Conservation (phyloP, 2,329 filamentous ascomycete species). For the Ustulina deusta region DNA sequence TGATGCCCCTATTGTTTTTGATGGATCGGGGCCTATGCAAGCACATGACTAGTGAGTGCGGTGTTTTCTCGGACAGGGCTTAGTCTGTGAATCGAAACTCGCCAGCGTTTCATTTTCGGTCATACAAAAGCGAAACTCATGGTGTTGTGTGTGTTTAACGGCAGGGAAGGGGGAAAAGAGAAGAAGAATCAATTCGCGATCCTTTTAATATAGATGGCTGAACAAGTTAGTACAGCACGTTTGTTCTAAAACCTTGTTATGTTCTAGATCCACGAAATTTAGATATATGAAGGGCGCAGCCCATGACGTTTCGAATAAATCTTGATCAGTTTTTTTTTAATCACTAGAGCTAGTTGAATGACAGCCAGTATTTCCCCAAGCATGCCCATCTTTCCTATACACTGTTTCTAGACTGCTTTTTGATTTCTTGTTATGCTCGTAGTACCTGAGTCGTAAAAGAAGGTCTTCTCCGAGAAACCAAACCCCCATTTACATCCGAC, state of each 20-base stretch:
- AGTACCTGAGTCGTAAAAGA: neutral
- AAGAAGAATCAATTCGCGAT: neutral
- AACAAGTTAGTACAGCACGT: constrained; percentile 6
- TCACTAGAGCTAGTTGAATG: constrained; percentile 5
- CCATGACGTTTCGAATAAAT: constrained; percentile 13
- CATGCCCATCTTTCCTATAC: neutral
- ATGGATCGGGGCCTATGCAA: neutral
- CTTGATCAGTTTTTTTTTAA: neutral
- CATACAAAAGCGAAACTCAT: neutral
- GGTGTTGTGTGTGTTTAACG: neutral
- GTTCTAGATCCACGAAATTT: constrained; percentile 25
- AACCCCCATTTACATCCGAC: too few relatives aligned
- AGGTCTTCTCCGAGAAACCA: too few relatives aligned
- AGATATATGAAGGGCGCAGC: constrained; percentile 24
- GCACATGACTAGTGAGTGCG: neutral
- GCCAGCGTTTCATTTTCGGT: constrained; percentile 4
- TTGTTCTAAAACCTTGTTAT: constrained; percentile 11
- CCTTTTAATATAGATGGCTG: constrained; percentile 23
- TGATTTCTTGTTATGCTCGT: neutral
- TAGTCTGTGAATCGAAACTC: constrained; percentile 16
- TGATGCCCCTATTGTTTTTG: neutral
- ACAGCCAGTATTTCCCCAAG: neutral
- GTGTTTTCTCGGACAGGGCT: neutral
- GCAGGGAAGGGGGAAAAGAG: neutral
- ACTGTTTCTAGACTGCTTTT: neutral